Conservation (phyloP, 164 flowering plant species). For the Tinospora cordifolia region DNA sequence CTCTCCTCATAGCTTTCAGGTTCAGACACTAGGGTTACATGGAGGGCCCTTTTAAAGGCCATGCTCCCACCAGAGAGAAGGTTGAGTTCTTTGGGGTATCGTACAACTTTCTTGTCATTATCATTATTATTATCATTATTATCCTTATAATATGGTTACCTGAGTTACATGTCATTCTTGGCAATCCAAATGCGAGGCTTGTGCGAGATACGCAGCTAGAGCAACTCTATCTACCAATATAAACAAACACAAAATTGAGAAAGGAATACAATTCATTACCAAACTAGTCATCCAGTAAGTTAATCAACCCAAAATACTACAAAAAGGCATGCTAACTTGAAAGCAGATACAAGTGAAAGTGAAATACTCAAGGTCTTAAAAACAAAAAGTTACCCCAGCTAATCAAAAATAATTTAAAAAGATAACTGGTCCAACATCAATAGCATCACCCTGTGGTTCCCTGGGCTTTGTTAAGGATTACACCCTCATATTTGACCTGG, state of each 20-base stretch:
- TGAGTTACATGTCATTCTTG: too few species aligned
- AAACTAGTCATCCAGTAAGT: neutral
- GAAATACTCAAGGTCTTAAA: neutral
- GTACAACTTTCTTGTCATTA: too few species aligned
- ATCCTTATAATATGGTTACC: too few species aligned
- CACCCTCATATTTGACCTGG: conserved; percentile 34
- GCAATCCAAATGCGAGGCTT: too few species aligned
- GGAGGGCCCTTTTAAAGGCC: conserved; percentile 80
- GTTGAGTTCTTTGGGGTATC: conserved; percentile 53
- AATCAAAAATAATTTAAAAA: conserved; percentile 7
- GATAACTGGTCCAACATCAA: neutral
- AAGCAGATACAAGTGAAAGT: neutral
- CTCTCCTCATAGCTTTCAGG: conserved; percentile 67
- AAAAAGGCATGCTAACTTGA: neutral
- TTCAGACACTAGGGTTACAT: conserved; percentile 92
- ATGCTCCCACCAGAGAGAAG: conserved; percentile 73
- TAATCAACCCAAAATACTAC: neutral
- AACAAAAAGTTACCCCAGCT: neutral
- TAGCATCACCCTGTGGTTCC: conserved; percentile 6
- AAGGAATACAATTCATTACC: neutral
- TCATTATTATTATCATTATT: too few species aligned
- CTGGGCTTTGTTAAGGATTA: conserved; percentile 32
- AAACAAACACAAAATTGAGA: neutral
- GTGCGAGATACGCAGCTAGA: too few species aligned
- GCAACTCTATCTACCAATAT: neutral